Conservation (phyloP, 1,284 basidiomycete species). For the Caloboletus firmus region DNA sequence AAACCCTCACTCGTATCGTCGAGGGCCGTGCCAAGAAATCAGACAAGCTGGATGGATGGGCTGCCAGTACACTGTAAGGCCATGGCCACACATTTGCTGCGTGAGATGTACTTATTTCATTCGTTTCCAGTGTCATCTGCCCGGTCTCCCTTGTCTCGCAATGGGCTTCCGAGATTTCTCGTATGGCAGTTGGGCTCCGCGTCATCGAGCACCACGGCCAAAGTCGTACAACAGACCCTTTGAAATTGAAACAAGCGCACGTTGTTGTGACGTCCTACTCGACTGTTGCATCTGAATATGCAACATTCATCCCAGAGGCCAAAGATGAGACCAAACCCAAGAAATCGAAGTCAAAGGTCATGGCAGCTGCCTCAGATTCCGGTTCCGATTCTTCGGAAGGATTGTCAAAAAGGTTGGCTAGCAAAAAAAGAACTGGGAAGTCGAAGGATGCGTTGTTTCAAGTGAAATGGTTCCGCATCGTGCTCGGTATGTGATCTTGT, state of each 20-base stretch:
- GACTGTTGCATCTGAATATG: constrained; percentile 74
- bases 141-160: constrained; percentile 87
- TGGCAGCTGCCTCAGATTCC: constrained; percentile 36
- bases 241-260: constrained; percentile 61
- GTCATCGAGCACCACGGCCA: constrained; percentile 85
- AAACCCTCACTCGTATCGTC: constrained; percentile 81
- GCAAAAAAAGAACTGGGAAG: constrained; percentile 37
- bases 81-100: constrained; percentile 1
- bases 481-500: constrained; percentile 60
- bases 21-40: constrained; percentile 69
- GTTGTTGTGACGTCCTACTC: constrained; percentile 87
- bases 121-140: constrained; percentile 65
- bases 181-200: constrained; percentile 69
- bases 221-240: constrained; percentile 64
- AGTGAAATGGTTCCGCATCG: constrained; percentile 82
- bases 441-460: constrained; percentile 73
- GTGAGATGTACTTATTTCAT: constrained; percentile 14
- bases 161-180: constrained; percentile 86
- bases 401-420: constrained; percentile 28
- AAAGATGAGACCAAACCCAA: constrained; percentile 53
- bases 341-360: constrained; percentile 33
- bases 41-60: constrained; percentile 73
- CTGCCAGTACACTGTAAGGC: constrained; percentile 70
- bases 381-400: constrained; percentile 42
- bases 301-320: constrained; percentile 43